These are phyloP conservation scores for Chaetothyriales sp. DNA, from an alignment of 2,329 filamentous ascomycete species.

Conservation along the genomic window DNA sequence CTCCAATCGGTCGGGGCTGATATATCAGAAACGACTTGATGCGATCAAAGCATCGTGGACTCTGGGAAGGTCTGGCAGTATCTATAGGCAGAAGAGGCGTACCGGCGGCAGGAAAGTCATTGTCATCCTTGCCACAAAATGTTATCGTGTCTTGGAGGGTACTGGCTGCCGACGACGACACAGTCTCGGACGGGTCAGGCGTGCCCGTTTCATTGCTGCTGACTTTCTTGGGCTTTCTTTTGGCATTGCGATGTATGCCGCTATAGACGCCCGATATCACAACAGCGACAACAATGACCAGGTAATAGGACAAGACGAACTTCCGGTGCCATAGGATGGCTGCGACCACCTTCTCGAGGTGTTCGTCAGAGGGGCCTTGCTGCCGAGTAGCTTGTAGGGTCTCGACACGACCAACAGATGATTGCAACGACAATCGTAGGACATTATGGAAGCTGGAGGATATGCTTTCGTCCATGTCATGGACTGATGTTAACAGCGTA, in stretches of 20 bases:
- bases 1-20: constrained; percentile 44
- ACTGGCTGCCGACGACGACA: constrained; percentile 14
- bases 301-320: constrained; percentile 14
- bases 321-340: constrained; percentile 12
- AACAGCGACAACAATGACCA: constrained; percentile 4
- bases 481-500: neutral
- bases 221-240: constrained; percentile 1
- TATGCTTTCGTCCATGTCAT: constrained; percentile 4
- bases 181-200: neutral
- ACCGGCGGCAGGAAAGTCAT: constrained; percentile 2
- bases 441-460: constrained; percentile 1
- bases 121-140: constrained; percentile 8
- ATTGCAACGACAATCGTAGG: constrained; percentile 4
- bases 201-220: too few relatives aligned
- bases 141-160: constrained; percentile 12
- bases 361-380: constrained; percentile 1
- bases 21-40: constrained; percentile 33
- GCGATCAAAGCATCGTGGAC: constrained; percentile 2
- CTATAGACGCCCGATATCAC: neutral
- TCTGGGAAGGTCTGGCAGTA: neutral
- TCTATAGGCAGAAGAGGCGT: constrained; percentile 3
- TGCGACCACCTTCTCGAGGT: constrained; percentile 10
- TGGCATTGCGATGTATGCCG: neutral
- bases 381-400: constrained; percentile 5
- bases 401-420: constrained; percentile 2